phyloP scores from a whole-genome alignment of 1,284 basidiomycete genomes.

The Cryptococcus wingfieldii region DNA sequence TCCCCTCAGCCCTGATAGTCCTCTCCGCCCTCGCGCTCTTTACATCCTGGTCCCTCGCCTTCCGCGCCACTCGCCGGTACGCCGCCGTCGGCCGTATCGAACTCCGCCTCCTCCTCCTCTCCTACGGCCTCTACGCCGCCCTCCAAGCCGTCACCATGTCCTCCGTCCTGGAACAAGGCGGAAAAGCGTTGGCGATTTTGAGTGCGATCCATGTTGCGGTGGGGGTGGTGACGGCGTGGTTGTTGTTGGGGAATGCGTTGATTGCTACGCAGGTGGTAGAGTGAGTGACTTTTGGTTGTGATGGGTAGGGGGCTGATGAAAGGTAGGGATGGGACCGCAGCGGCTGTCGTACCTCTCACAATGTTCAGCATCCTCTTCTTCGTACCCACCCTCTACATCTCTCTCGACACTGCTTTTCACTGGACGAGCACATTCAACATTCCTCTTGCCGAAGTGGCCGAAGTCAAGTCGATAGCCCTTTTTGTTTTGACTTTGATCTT shows the following conservation, averaged over 20 bases:
- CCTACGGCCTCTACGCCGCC: conserved; percentile 65
- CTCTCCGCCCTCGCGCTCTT: conserved; percentile 34
- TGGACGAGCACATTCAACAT: conserved; percentile 61
- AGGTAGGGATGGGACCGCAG: conserved; percentile 62
- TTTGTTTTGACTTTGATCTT: conserved; percentile 77
- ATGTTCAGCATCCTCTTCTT: conserved; percentile 63
- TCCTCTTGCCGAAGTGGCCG: conserved; percentile 17
- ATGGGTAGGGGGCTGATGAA: background rate
- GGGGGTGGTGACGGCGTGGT: conserved; percentile 69
- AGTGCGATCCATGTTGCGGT: conserved; percentile 67
- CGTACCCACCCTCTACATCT: conserved; percentile 67
- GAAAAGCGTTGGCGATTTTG: conserved; percentile 61
- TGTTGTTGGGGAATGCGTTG: conserved; percentile 69
- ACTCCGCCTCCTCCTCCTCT: conserved; percentile 33
- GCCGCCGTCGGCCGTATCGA: conserved; percentile 45
- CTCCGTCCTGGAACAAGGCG: conserved; percentile 66
- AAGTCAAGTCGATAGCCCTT: conserved; percentile 59
- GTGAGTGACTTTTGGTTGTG: conserved; percentile 19
- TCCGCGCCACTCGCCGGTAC: conserved; percentile 21
- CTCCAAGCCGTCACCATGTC: conserved; percentile 75
- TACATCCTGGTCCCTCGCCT: conserved; percentile 22
- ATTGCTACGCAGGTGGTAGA: conserved; percentile 68
- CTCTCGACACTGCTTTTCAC: conserved; percentile 66
- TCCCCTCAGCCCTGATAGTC: conserved; percentile 34
- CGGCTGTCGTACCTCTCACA: conserved; percentile 50